Conservation (phyloP, 2,329 filamentous ascomycete species). For the Thielaviopsis punctulata region DNA sequence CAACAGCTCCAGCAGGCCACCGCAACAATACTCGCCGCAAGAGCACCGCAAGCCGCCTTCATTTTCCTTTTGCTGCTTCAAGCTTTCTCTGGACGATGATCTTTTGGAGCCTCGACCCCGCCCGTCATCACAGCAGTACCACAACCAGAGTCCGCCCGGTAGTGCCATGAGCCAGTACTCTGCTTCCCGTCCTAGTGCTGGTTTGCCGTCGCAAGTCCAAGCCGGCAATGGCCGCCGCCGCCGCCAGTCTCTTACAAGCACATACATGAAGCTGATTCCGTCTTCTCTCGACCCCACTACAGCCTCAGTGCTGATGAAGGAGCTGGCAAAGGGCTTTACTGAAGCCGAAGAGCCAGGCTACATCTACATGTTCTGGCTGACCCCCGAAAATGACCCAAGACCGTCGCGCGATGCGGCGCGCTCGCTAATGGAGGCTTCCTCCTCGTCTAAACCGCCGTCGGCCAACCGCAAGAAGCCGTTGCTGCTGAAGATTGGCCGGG, state of each 20-base stretch:
- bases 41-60: neutral
- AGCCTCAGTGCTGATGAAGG: constrained; percentile 52
- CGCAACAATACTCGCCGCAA: constrained; percentile 2
- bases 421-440: constrained; percentile 5
- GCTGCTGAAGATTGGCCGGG: constrained; percentile 48
- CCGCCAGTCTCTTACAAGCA: constrained; percentile 12
- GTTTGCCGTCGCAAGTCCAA: constrained; percentile 29
- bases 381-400: constrained; percentile 27
- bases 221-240: constrained; percentile 13
- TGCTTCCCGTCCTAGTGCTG: constrained; percentile 24
- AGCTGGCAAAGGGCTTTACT: constrained; percentile 50
- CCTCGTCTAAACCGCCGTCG: constrained; percentile 21
- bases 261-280: constrained; percentile 51
- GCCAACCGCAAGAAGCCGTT: constrained; percentile 37
- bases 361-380: constrained; percentile 99
- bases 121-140: neutral
- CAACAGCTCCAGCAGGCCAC: constrained; percentile 10
- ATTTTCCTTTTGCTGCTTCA: constrained; percentile 9
- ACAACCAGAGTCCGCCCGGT: neutral
- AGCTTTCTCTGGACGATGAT: neutral
- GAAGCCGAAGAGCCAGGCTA: constrained; percentile 70
- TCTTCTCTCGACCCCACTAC: constrained; percentile 46
- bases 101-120: neutral
- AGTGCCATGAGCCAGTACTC: constrained; percentile 24
- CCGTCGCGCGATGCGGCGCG: neutral